Evolutionary conservation across 345 rosid genomes (phyloP).

Genomic region (Murraya paniculata): DNA sequence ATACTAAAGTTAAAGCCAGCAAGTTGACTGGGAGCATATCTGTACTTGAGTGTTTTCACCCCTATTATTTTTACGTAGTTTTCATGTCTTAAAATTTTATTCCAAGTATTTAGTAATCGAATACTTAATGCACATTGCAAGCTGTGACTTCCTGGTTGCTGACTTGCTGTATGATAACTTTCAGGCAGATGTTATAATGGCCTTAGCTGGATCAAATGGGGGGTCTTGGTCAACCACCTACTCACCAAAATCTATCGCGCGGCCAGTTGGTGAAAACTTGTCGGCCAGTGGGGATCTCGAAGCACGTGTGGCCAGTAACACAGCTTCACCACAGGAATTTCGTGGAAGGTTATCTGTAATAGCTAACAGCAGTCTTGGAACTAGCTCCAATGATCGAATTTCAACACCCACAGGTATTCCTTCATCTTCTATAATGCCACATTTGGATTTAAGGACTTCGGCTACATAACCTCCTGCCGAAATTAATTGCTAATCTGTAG

Average conservation of each 20-base stretch:
- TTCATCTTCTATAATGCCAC: background rate
- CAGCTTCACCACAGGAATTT: slow-evolving; percentile 37
- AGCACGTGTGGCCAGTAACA: slow-evolving; percentile 20
- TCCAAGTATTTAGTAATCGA: background rate
- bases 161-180: slow-evolving; percentile 23
- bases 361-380: slow-evolving; percentile 26
- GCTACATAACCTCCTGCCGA: background rate
- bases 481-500: slow-evolving; percentile 19
- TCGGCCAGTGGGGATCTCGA: slow-evolving; percentile 34
- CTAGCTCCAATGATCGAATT: slow-evolving; percentile 37
- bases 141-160: slow-evolving; percentile 16
- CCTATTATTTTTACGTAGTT: background rate
- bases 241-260: slow-evolving; percentile 52
- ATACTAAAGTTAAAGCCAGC: background rate
- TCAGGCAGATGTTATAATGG: slow-evolving; percentile 97
- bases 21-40: background rate
- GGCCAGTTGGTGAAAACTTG: slow-evolving; percentile 30
- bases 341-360: slow-evolving; percentile 34
- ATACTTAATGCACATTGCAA: background rate
- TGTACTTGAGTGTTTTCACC: background rate
- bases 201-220: slow-evolving; percentile 93
- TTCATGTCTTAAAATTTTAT: background rate
- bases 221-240: slow-evolving; percentile 90
- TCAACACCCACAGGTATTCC: slow-evolving; percentile 50
- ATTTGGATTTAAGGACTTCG: background rate